Percentiles rank a stretch among this genome's conserved stretches.
Conservation (phyloP, 371 early-diverging fungal species). For the Fennellomyces sp. region DNA sequence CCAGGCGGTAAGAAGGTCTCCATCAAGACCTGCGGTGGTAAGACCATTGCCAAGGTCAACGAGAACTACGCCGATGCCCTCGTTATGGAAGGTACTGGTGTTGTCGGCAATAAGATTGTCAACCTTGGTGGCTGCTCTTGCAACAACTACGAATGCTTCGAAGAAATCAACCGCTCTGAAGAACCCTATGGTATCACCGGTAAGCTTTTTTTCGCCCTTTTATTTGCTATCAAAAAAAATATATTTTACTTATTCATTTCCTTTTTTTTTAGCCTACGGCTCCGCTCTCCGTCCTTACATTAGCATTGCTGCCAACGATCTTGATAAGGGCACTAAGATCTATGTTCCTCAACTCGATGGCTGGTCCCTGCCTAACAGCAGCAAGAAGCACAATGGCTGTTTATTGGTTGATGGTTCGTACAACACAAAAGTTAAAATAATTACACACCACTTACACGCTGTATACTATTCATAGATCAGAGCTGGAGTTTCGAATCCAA, state of each 20-base stretch:
- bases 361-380: slow-evolving; percentile 43
- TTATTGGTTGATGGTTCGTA: slow-evolving; percentile 47
- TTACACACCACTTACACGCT: neutral
- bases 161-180: slow-evolving; percentile 39
- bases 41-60: slow-evolving; percentile 41
- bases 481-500: slow-evolving; percentile 49
- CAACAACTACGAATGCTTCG: slow-evolving; percentile 48
- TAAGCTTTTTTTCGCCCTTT: slow-evolving; percentile 16
- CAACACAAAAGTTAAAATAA: neutral
- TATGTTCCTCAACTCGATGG: slow-evolving; percentile 44
- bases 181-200: slow-evolving; percentile 52
- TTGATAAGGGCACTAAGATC: slow-evolving; percentile 49
- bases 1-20: slow-evolving; percentile 30
- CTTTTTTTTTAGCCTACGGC: slow-evolving; percentile 30
- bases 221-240: neutral
- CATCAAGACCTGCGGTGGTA: slow-evolving; percentile 47
- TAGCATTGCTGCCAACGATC: slow-evolving; percentile 47
- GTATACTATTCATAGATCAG: slow-evolving; percentile 29
- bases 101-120: slow-evolving; percentile 42
- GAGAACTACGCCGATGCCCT: slow-evolving; percentile 50
- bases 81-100: slow-evolving; percentile 56
- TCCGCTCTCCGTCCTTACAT: slow-evolving; percentile 50
- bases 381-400: slow-evolving; percentile 53
- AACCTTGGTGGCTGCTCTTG: slow-evolving; percentile 55
- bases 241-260: neutral